Conservation (phyloP, 805 yeast genomes). For the Pachysolen tannophilus region DNA sequence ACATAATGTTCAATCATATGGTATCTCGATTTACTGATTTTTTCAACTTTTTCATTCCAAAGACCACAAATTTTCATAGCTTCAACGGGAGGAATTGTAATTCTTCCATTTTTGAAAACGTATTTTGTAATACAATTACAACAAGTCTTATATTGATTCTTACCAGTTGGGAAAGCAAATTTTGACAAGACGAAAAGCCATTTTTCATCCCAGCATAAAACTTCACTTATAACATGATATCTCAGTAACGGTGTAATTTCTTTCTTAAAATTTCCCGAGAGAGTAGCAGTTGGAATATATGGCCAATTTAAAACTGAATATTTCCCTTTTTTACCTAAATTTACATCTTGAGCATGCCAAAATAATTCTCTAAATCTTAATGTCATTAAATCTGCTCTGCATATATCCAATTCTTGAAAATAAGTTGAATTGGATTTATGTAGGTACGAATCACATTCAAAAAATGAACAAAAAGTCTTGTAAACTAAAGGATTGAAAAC, state of each 20-base stretch:
- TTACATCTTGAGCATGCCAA: conserved; percentile 31
- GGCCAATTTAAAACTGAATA: conserved; percentile 32
- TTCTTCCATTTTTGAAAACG: conserved; percentile 72
- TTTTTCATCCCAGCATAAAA: conserved; percentile 80
- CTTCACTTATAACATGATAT: conserved; percentile 47
- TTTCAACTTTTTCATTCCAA: conserved; percentile 42
- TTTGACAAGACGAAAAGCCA: conserved; percentile 71
- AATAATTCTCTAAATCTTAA: conserved; percentile 51
- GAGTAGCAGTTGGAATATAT: conserved; percentile 72
- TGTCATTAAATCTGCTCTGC: conserved; percentile 58
- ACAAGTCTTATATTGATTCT: conserved; percentile 22
- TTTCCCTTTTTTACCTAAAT: conserved; percentile 22
- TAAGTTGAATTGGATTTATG: conserved; percentile 89
- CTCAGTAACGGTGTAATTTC: conserved; percentile 64
- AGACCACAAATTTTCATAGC: conserved; percentile 50
- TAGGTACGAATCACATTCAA: conserved; percentile 79
- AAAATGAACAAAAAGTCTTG: conserved; percentile 55
- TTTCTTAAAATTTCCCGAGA: conserved; percentile 55
- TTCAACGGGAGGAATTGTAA: conserved; percentile 62
- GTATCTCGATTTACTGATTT: conserved; percentile 30
- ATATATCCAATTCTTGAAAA: conserved; percentile 71
- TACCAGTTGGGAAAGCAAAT: conserved; percentile 35
- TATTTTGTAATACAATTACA: conserved; percentile 68
- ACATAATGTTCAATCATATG: conserved; percentile 29
- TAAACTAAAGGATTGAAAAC: conserved; percentile 37